Evolutionary conservation across 805 yeast genomes (phyloP).

Genomic region (Lipomyces oligophaga): DNA sequence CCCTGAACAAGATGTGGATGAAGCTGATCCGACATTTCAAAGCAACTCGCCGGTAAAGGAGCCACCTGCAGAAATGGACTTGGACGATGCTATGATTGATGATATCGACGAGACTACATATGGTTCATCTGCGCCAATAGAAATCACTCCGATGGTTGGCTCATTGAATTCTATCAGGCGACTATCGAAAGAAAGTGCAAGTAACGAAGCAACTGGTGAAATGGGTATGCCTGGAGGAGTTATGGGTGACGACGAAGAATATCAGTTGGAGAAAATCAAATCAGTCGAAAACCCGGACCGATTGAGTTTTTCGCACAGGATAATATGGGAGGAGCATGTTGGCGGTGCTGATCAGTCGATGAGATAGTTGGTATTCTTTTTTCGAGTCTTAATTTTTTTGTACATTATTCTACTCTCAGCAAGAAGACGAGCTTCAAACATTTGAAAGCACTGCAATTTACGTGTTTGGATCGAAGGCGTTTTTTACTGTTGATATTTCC

Average conservation of each 20-base stretch:
- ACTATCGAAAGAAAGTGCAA: background rate
- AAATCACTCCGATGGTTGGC: constrained; percentile 11
- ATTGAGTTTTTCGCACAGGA: constrained; percentile 23
- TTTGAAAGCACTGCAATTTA: too few relatives aligned
- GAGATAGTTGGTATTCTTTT: background rate
- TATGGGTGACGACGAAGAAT: constrained; percentile 21
- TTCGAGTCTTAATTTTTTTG: too few relatives aligned
- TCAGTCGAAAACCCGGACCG: constrained; percentile 21
- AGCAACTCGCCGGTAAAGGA: too few relatives aligned
- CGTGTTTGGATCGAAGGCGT: too few relatives aligned
- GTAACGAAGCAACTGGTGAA: constrained; percentile 13
- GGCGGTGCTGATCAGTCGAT: constrained; percentile 11
- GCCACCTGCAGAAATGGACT: background rate
- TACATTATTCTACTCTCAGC: too few relatives aligned
- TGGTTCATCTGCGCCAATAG: constrained; percentile 22
- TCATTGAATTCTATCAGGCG: background rate
- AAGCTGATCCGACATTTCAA: too few relatives aligned
- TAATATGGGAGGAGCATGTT: constrained; percentile 27
- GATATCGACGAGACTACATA: constrained; percentile 5
- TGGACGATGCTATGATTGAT: constrained; percentile 10
- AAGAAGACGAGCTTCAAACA: too few relatives aligned
- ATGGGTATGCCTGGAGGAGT: constrained; percentile 24
- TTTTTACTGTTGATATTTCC: too few relatives aligned
- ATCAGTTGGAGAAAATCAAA: constrained; percentile 13
- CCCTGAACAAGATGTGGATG: too few relatives aligned